Evolutionary conservation across 2,329 filamentous ascomycete species (phyloP).

Genomic region (Purpureocillium takamizusanense): DNA sequence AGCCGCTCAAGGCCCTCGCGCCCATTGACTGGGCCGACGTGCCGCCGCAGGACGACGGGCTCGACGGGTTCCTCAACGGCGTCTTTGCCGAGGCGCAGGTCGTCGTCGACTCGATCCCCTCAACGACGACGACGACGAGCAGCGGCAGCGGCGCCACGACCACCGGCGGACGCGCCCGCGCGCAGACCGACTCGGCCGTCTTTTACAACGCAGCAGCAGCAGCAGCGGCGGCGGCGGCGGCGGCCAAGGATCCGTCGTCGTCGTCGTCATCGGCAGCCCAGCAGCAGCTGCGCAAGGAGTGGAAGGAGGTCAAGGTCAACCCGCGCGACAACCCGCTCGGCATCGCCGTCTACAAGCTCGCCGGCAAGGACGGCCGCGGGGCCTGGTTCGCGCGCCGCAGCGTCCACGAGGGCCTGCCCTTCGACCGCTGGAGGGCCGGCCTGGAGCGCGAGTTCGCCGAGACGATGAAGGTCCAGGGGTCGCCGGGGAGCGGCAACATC

Average conservation of each 20-base stretch:
- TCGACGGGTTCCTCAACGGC: constrained; percentile 43
- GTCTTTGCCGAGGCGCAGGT: constrained; percentile 61
- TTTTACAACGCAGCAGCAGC: constrained; percentile 40
- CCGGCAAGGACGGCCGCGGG: constrained; percentile 70
- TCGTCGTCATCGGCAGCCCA: no score
- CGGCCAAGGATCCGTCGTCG: no score
- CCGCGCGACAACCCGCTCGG: constrained; percentile 65
- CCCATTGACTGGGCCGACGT: constrained; percentile 44
- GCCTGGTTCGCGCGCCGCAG: constrained; percentile 85
- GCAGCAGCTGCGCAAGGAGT: constrained; percentile 61
- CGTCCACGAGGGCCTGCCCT: constrained; percentile 69
- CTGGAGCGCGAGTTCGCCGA: constrained; percentile 73
- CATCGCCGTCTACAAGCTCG: constrained; percentile 72
- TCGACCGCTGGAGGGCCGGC: constrained; percentile 68
- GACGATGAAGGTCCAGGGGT: constrained; percentile 61
- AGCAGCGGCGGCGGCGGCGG: constrained; percentile 37
- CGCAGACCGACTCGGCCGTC: constrained; percentile 46
- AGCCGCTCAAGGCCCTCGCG: constrained; percentile 47
- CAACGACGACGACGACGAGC: constrained; percentile 24
- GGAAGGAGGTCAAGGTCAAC: constrained; percentile 75
- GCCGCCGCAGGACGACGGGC: constrained; percentile 29
- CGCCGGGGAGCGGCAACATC: constrained; percentile 65
- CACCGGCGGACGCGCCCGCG: constrained; percentile 35
- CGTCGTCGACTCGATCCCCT: constrained; percentile 68
- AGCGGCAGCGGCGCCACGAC: constrained; percentile 15